A percentile compares a stretch with the other conserved stretches of the same genome.
phyloP scores from a whole-genome alignment of 306 rosid genomes.

The Castanea mollissima region DNA sequence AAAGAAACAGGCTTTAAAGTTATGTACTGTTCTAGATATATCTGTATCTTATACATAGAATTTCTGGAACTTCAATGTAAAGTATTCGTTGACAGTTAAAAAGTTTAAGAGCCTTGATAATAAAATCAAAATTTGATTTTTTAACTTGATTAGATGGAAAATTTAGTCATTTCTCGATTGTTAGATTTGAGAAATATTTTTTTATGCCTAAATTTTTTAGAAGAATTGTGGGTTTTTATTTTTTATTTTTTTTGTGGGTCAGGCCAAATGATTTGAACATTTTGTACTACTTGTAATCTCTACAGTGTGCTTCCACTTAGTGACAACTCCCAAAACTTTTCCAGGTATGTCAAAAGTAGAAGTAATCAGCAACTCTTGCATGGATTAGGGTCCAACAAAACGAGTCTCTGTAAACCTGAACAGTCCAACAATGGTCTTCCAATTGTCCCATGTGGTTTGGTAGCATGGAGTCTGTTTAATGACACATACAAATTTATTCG shows the following conservation, averaged over 20 bases:
- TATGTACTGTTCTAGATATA: neutral
- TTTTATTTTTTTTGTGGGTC: neutral
- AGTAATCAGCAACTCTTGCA: constrained; percentile 75
- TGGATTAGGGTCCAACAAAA: constrained; percentile 65
- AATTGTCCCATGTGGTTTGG: constrained; percentile 86
- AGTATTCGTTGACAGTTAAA: neutral
- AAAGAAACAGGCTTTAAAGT: neutral
- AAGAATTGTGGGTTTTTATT: neutral
- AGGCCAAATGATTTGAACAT: neutral
- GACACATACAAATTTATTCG: constrained; percentile 70
- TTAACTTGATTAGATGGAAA: neutral
- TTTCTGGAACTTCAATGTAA: neutral
- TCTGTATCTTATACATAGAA: neutral
- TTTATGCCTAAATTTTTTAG: neutral
- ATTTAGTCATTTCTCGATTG: neutral
- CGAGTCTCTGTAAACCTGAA: constrained; percentile 71
- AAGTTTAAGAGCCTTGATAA: neutral
- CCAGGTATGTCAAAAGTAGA: constrained; percentile 92
- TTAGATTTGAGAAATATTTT: neutral
- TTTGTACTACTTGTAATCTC: constrained; percentile 8
- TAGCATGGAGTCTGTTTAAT: constrained; percentile 95
- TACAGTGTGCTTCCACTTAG: constrained; percentile 12
- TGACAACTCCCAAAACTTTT: constrained; percentile 25
- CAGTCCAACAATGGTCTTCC: constrained; percentile 60
- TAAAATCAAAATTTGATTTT: neutral